These are phyloP conservation scores for Penicillium cinerascens DNA, from an alignment of 495 filamentous ascomycete species.

Conservation along the genomic window DNA sequence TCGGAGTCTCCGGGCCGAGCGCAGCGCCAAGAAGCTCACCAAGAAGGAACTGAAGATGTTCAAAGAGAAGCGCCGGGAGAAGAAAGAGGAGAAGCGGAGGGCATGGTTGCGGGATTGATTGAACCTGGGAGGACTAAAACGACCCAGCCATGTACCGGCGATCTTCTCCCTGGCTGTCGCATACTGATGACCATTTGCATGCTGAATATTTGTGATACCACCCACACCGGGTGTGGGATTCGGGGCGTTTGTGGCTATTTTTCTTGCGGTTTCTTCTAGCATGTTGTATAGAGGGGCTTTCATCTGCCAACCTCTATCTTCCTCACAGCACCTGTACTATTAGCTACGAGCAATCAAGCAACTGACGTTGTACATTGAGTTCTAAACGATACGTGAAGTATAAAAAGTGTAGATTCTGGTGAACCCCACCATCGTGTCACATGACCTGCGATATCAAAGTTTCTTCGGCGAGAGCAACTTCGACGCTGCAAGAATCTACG, in stretches of 20 bases:
- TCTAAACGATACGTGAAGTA: not conserved
- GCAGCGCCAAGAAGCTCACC: slow-evolving; percentile 75
- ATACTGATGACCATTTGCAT: slow-evolving; percentile 12
- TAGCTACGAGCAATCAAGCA: not conserved
- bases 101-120: slow-evolving; percentile 78
- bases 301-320: not conserved
- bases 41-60: slow-evolving; percentile 79
- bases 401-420: not conserved
- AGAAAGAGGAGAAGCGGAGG: slow-evolving; percentile 90
- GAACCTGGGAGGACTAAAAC: not conserved
- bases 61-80: slow-evolving; percentile 71
- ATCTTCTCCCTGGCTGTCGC: slow-evolving; percentile 5
- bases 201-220: slow-evolving; percentile 19
- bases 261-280: not conserved
- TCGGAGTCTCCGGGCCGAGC: slow-evolving; percentile 85
- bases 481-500: slow-evolving; percentile 6
- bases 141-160: not conserved
- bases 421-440: slow-evolving; percentile 24
- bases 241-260: slow-evolving; percentile 21
- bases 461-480: slow-evolving; percentile 21
- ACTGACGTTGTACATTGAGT: not conserved
- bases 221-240: slow-evolving; percentile 17
- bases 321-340: slow-evolving; percentile 10
- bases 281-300: not conserved
- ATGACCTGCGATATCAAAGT: slow-evolving; percentile 27